These are phyloP conservation scores for Fusarium subglutinans DNA, from an alignment of 2,329 filamentous ascomycete genomes.

Conservation along the genomic window DNA sequence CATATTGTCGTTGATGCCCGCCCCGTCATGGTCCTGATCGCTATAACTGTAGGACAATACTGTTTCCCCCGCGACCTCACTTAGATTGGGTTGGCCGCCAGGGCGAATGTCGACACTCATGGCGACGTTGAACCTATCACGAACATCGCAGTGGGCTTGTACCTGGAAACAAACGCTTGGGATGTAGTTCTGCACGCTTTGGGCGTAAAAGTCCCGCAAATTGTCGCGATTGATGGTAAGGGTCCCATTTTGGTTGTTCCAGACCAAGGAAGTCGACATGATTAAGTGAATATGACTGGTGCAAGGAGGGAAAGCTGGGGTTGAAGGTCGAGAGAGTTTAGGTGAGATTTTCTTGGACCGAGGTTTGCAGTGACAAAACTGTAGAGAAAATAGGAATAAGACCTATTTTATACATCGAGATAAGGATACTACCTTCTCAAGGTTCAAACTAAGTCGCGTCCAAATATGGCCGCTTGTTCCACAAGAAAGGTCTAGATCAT, in stretches of 20 bases:
- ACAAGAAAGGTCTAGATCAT: neutral
- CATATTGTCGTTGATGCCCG: neutral
- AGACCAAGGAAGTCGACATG: neutral
- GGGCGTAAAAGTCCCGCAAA: neutral
- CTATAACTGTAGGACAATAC: neutral
- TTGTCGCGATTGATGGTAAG: neutral
- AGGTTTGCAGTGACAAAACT: fast-evolving
- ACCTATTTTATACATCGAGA: neutral
- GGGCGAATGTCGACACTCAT: neutral
- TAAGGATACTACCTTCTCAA: neutral
- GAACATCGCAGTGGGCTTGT: neutral
- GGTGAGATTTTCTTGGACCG: fast-evolving
- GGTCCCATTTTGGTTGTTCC: neutral
- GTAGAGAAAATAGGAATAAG: neutral
- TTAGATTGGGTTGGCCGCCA: neutral
- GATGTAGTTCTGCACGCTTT: neutral
- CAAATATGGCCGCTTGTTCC: neutral
- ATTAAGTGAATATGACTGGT: fast-evolving
- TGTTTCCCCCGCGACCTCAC: neutral
- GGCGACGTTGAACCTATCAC: fast-evolving
- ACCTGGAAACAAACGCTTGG: neutral
- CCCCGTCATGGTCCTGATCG: neutral
- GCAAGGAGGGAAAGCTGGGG: neutral
- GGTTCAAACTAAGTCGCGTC: fast-evolving
- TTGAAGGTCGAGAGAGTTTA: neutral